Conservation (phyloP, 2,329 filamentous ascomycete species). For the Calonectria honghensis region DNA sequence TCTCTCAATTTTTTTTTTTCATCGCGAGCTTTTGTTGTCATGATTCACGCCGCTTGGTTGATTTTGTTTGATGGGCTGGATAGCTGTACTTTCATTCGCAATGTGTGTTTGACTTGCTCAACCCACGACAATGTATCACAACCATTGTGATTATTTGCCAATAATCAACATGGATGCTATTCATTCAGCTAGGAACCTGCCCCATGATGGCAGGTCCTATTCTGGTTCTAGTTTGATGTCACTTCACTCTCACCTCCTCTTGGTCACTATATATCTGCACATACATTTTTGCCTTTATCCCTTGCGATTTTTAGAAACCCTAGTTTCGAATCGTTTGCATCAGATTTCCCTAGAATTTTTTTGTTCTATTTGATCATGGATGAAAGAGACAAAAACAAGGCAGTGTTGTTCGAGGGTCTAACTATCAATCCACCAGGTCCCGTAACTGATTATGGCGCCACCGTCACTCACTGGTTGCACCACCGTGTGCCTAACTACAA, state of each 20-base stretch:
- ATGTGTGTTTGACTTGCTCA: not conserved
- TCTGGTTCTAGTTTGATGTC: not conserved
- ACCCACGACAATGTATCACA: not conserved
- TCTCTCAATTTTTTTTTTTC: conserved; percentile 27
- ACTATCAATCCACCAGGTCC: conserved; percentile 74
- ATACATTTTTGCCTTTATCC: not conserved
- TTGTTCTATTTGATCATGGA: conserved; percentile 29
- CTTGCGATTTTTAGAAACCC: not conserved
- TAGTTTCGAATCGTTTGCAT: not conserved
- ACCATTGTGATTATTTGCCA: conserved; percentile 8
- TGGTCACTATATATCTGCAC: not conserved
- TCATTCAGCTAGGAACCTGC: not conserved
- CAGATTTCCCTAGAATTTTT: too few species aligned
- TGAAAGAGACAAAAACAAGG: conserved; percentile 33
- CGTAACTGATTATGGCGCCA: conserved; percentile 94
- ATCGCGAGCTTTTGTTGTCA: conserved; percentile 14
- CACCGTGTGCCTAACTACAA: conserved; percentile 82
- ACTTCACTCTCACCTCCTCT: not conserved
- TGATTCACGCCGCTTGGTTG: conserved; percentile 9
- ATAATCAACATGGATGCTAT: conserved; percentile 1
- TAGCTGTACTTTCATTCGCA: conserved; percentile 4
- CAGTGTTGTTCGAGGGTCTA: conserved; percentile 45
- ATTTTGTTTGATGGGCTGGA: conserved; percentile 39
- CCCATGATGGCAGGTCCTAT: not conserved
- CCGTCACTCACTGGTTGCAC: conserved; percentile 93